Base-by-base conservation (phyloP, 2,329 filamentous ascomycete species). In the Aspergillus tamarii region DNA sequence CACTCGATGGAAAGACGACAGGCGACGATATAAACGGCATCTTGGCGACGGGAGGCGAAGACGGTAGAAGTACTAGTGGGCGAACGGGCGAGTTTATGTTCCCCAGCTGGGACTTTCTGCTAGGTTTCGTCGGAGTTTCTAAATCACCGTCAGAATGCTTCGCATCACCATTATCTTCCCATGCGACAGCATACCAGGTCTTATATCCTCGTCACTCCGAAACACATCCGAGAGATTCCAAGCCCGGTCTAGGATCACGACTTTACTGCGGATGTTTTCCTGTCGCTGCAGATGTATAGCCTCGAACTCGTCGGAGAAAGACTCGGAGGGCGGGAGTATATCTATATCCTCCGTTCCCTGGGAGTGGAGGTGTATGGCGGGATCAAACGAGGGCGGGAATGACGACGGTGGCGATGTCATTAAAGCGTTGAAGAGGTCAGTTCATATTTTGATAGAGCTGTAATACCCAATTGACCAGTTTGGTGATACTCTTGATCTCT, bases 331-430 rank as follows among this genome's bases (percentile, higher is more conserved):
- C 28, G 48, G 48, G 48, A 32, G 73, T 19, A 70, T 71, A 34
- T 70, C 63, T 60, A 64, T 58, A 36, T 65, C 62, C 43, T 67
- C 61, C 23, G 59, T 66, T n/a, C 65, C 66, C 72, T 85, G 82
- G 59, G 83, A 84, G 66, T 83, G 78, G 28, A 84, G 76, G 64
- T 83, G 74, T 34, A 85, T 65, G 48, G 82, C 82, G 50, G 83
- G 83, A 64, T 85, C 84, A 62, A 84, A 85, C 6, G 83, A 84
- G 4, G 82, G 79, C 4, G 81, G 78, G 39, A 81, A 72, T 34
- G 69, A 67, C 48, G 76, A 73, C 45, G 77, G 75, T 21, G 76
- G 78, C 30, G 71, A 69, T 67, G 70, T 72, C 76, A 77, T 76
- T 64, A 69, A 76, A 68, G 61, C 39, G 59, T 56, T 71, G 61